A percentile compares a stretch with the other conserved stretches of the same genome.
phyloP scores from a whole-genome alignment of 2,329 filamentous ascomycete species.

The Madurella mycetomatis region DNA sequence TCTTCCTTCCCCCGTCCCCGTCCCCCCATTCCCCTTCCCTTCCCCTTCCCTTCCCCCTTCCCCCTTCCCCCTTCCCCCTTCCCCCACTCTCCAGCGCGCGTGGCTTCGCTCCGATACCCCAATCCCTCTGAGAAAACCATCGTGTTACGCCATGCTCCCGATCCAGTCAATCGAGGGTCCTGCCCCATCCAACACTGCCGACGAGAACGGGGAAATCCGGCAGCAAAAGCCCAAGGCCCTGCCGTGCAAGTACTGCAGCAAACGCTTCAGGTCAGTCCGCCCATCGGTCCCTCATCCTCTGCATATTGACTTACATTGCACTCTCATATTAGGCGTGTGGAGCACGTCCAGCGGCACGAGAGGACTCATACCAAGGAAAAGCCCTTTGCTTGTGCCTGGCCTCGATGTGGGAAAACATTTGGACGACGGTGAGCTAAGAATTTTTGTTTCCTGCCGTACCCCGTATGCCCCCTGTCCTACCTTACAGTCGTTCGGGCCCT shows the following conservation, averaged over 20 bases:
- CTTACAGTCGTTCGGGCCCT: constrained; percentile 9
- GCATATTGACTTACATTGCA: constrained; percentile 39
- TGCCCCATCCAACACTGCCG: constrained; percentile 34
- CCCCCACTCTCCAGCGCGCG: constrained; percentile 25
- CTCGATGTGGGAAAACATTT: constrained; percentile 59
- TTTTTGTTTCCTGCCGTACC: constrained; percentile 13
- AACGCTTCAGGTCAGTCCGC: constrained; percentile 54
- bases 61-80: constrained; percentile 18
- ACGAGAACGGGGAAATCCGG: constrained; percentile 48
- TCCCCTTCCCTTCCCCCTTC: constrained; percentile 13
- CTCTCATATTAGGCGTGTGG: constrained; percentile 50
- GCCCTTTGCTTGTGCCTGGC: constrained; percentile 57
- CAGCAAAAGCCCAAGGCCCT: constrained; percentile 59
- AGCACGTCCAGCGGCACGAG: constrained; percentile 61
- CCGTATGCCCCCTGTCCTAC: constrained; percentile 13
- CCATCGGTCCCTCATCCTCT: constrained; percentile 25
- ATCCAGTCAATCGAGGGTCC: constrained; percentile 50
- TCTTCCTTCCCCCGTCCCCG: constrained; percentile 2
- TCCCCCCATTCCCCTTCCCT: constrained; percentile 12
- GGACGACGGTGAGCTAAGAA: constrained; percentile 51
- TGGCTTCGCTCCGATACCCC: constrained; percentile 26
- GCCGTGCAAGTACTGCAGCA: constrained; percentile 60
- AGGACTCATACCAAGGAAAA: constrained; percentile 63
- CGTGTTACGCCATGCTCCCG: constrained; percentile 42
- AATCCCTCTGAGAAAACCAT: constrained; percentile 18